Evolutionary conservation across 164 flowering plant genomes (phyloP).

Genomic region (Nymphaea thermarum): DNA sequence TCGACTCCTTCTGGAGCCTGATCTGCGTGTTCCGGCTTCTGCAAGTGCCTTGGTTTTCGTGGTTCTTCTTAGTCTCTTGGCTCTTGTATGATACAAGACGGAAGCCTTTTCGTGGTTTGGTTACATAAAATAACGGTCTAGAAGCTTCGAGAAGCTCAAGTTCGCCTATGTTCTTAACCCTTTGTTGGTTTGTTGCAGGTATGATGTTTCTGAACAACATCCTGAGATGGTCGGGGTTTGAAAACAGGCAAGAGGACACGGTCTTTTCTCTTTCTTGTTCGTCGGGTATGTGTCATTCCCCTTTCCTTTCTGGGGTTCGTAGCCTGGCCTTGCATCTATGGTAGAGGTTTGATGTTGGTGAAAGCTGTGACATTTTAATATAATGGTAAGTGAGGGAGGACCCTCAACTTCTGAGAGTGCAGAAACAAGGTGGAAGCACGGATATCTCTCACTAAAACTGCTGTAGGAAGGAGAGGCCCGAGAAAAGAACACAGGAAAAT

Average conservation of each 20-base stretch:
- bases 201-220: no score
- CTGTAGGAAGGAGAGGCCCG: background rate
- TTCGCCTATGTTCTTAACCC: background rate
- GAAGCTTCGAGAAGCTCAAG: conserved; percentile 12
- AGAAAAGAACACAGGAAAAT: no score
- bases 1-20: background rate
- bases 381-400: background rate
- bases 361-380: no score
- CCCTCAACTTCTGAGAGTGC: background rate
- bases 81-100: background rate
- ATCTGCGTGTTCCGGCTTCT: background rate
- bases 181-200: conserved; percentile 1
- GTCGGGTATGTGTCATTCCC: background rate
- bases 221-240: background rate
- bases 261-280: background rate
- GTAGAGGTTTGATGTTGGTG: background rate
- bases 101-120: background rate
- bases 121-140: conserved; percentile 54
- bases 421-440: background rate
- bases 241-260: background rate
- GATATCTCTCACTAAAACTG: background rate
- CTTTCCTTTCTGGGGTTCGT: background rate
- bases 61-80: background rate
- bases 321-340: background rate
- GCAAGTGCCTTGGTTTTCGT: no score